These are phyloP conservation scores for Cladorrhinum sp. DNA, from an alignment of 2,329 filamentous ascomycete species.

Conservation along the genomic window DNA sequence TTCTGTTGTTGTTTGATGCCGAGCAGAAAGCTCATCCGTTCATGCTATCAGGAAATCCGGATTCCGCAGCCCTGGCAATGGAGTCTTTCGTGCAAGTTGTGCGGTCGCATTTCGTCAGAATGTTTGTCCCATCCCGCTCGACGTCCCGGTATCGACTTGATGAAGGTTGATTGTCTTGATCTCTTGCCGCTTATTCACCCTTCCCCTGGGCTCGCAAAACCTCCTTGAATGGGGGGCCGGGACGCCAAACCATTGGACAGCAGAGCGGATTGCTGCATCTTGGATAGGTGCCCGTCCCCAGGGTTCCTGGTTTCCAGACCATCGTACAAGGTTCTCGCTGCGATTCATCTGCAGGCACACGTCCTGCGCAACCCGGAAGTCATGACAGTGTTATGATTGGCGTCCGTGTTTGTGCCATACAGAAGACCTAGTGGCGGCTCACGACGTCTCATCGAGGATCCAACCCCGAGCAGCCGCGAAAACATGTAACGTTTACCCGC, in stretches of 20 bases:
- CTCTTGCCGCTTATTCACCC: slow-evolving; percentile 16
- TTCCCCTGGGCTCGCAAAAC: slow-evolving; percentile 14
- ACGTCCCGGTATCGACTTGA: slow-evolving; percentile 14
- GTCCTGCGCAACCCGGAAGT: slow-evolving; percentile 11
- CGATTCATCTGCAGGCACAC: slow-evolving; percentile 20
- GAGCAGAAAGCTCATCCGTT: background rate
- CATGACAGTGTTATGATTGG: slow-evolving; percentile 14
- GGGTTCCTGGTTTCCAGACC: slow-evolving; percentile 21
- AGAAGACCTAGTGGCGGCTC: slow-evolving; percentile 7
- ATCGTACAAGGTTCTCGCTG: slow-evolving; percentile 18
- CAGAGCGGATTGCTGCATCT: slow-evolving; percentile 24
- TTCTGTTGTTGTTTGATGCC: background rate
- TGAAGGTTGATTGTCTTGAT: slow-evolving; percentile 18
- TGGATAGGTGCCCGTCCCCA: slow-evolving; percentile 18
- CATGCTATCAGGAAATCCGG: background rate
- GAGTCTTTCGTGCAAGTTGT: background rate
- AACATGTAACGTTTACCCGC: background rate
- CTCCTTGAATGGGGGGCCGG: slow-evolving; percentile 13
- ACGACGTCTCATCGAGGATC: slow-evolving; percentile 10
- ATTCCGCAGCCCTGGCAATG: background rate
- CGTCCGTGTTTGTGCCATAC: slow-evolving; percentile 20
- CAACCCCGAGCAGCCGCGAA: slow-evolving; percentile 4
- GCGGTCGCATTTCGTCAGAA: background rate
- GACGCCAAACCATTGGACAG: slow-evolving; percentile 21
- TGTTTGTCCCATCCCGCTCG: slow-evolving; percentile 9